A percentile compares a stretch with the other conserved stretches of the same genome.
These are phyloP conservation scores for Bothriochloa decipiens DNA, from an alignment of 176 grass and related monocot species.

Conservation along the genomic window DNA sequence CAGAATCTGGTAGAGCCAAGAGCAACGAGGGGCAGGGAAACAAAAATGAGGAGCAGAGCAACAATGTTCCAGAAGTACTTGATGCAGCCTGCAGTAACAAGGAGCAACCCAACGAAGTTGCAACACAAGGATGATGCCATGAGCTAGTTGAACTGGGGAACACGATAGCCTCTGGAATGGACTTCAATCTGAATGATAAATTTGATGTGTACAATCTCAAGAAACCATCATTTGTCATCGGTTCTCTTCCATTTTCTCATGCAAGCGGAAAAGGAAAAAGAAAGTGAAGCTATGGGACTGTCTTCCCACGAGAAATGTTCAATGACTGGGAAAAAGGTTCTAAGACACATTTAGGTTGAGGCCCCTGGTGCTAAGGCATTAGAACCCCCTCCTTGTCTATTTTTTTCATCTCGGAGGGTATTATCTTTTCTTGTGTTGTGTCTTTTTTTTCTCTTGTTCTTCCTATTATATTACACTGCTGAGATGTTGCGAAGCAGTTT, in stretches of 20 bases:
- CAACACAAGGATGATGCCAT: slow-evolving; percentile 24
- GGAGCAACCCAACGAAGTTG: slow-evolving; percentile 13
- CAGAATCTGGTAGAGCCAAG: slow-evolving; percentile 35
- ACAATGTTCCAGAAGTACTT: slow-evolving; percentile 6
- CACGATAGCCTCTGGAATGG: slow-evolving; percentile 23
- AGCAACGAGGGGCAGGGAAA: slow-evolving; percentile 27
- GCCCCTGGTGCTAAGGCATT: neutral
- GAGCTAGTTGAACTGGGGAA: neutral
- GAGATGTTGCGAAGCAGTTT: neutral
- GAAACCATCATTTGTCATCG: slow-evolving; percentile 14
- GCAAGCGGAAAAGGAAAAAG: neutral
- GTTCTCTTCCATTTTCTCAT: slow-evolving; percentile 25
- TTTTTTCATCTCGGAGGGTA: slow-evolving; percentile 47
- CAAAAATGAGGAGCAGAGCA: slow-evolving; percentile 27
- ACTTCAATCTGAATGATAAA: slow-evolving; percentile 33
- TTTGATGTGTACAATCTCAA: neutral
- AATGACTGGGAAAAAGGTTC: slow-evolving; percentile 64
- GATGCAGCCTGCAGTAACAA: slow-evolving; percentile 38
- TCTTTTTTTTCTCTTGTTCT: neutral
- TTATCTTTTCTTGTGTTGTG: slow-evolving; percentile 2
- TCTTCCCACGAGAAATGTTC: slow-evolving; percentile 66
- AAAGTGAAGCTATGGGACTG: slow-evolving; percentile 2
- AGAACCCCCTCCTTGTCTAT: slow-evolving; percentile 26
- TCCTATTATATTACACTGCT: slow-evolving; percentile 14
- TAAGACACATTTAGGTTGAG: slow-evolving; percentile 10